Percentiles rank a stretch among this genome's conserved stretches.
Evolutionary conservation across 306 rosid genomes (phyloP).

Genomic region (Vigna mungo): DNA sequence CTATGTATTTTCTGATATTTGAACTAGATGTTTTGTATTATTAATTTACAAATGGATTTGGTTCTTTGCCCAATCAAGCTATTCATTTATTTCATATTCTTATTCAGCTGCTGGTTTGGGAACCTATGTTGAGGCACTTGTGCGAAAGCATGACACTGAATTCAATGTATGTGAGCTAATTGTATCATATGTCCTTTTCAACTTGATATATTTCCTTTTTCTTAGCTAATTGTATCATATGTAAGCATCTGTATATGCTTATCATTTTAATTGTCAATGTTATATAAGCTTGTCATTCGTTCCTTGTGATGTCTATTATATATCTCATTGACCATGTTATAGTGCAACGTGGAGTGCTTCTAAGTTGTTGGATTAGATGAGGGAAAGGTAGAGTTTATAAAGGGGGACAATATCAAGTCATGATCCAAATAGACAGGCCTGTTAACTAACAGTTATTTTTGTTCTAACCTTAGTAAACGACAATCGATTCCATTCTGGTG

Average conservation of each 20-base stretch:
- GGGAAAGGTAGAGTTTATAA: background rate
- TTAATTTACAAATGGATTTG: constrained; percentile 1
- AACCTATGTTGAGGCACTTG: constrained; percentile 91
- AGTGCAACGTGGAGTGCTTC: background rate
- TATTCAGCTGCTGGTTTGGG: constrained; percentile 95
- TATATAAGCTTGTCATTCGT: constrained; percentile 3
- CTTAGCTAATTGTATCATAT: background rate
- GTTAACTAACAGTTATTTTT: background rate
- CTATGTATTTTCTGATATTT: background rate
- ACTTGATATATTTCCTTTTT: background rate
- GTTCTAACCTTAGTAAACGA: background rate
- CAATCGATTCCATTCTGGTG: background rate
- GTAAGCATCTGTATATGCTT: constrained; percentile 8
- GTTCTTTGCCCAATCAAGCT: constrained; percentile 4
- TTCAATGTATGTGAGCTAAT: constrained; percentile 92
- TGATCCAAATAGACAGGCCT: background rate
- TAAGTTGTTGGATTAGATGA: constrained; percentile 15
- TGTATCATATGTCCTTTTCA: constrained; percentile 25
- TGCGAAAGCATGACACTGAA: constrained; percentile 82
- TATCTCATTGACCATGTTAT: constrained; percentile 8
- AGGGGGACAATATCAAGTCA: background rate
- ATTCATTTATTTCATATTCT: constrained; percentile 37
- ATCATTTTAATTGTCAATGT: constrained; percentile 19
- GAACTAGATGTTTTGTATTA: background rate
- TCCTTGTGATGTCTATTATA: constrained; percentile 16